Percentiles rank a stretch among this genome's conserved stretches.
Evolutionary conservation across 257 asterid species (phyloP).

Genomic region (Marsdenia floribunda): DNA sequence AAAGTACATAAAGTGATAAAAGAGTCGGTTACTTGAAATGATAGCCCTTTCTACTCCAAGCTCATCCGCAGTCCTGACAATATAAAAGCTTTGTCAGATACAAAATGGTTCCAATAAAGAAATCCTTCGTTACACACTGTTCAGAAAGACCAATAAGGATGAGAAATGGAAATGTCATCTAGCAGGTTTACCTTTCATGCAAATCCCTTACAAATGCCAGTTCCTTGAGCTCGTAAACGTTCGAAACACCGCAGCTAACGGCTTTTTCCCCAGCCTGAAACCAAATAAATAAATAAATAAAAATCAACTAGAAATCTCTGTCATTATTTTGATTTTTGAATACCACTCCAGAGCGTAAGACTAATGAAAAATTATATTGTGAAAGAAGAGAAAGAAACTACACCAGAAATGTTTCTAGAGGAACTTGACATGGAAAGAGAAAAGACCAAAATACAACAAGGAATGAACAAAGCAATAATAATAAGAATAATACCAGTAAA

Average conservation of each 20-base stretch:
- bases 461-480: background rate
- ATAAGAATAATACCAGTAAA: slow-evolving; percentile 29
- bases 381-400: background rate
- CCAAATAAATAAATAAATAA: slow-evolving; percentile 8
- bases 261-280: slow-evolving; percentile 89
- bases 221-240: slow-evolving; percentile 65
- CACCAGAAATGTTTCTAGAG: background rate
- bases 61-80: slow-evolving; percentile 59
- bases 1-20: background rate
- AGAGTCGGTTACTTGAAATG: slow-evolving; percentile 50
- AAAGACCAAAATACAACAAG: background rate
- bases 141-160: slow-evolving; percentile 1
- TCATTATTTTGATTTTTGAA: background rate
- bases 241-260: slow-evolving; percentile 65
- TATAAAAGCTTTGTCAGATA: slow-evolving; percentile 7
- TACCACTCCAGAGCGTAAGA: background rate
- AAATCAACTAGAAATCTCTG: background rate
- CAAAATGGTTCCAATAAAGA: background rate
- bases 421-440: background rate
- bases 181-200: slow-evolving; percentile 50
- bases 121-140: background rate
- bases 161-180: background rate
- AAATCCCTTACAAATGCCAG: slow-evolving; percentile 53
- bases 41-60: slow-evolving; percentile 64
- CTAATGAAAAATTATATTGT: background rate